These are phyloP conservation scores for Nepenthes alata DNA, from an alignment of 179 eudicot genomes.

Conservation along the genomic window DNA sequence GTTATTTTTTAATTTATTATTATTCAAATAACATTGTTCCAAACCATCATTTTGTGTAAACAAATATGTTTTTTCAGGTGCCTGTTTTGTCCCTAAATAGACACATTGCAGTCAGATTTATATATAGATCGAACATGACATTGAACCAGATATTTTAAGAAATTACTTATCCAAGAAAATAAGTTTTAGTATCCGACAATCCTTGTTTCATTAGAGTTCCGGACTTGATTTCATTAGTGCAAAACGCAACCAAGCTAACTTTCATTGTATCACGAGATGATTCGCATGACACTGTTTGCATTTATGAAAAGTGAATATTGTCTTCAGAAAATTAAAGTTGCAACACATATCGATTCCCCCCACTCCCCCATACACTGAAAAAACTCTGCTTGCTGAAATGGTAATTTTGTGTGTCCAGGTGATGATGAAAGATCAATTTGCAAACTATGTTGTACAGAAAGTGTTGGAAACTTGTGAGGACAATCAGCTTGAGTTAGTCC, in stretches of 20 bases:
- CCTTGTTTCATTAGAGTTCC: no score
- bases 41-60: no score
- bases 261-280: background rate
- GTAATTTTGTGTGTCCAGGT: conserved; percentile 28
- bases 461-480: conserved; percentile 96
- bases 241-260: background rate
- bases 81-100: no score
- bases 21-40: no score
- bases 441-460: conserved; percentile 93
- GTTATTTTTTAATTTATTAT: no score
- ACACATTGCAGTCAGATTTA: no score
- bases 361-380: background rate
- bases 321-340: background rate
- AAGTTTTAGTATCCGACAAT: no score
- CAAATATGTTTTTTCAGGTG: no score
- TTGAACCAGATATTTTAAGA: no score
- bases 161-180: no score
- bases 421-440: conserved; percentile 98
- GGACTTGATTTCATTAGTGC: no score
- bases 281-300: background rate
- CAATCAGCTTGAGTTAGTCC: conserved; percentile 70
- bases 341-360: background rate
- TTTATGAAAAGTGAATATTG: background rate
- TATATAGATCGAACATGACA: no score
- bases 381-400: background rate